Evolutionary conservation across 768 basidiomycete genomes (phyloP), one percentile per base, ranked within the genome.

Genomic region (Mrakia hoshinonis): DNA sequence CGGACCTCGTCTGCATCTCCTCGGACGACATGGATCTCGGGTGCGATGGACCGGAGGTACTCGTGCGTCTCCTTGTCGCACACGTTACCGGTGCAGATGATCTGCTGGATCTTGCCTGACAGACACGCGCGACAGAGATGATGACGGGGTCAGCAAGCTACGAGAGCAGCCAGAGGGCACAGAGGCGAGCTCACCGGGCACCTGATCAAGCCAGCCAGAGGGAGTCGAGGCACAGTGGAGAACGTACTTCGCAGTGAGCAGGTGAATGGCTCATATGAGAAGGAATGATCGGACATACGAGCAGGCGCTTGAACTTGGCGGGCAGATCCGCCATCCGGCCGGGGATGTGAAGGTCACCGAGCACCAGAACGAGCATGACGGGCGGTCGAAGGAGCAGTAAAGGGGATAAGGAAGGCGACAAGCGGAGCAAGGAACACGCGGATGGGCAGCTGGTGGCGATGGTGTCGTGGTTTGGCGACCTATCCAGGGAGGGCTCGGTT

Each of bases 41-140:
- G 87, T 22, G 91, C 88, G n/a, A 99, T 90, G 18, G 91, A 92
- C 74, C 91, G 84, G 29, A 99, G 83, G 82, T 96, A 98, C 75
- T 97, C 96, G 80, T 90, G 93, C 9, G 96, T 98, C 81, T 98
- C 95, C 77, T 89, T 88, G 82, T 99, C 96, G 79, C 92, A 94
- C 29, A 97, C 89, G 78, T 98, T 98, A 60, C 96, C 96, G 0
- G 95, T 98, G 79, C 92, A 96, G 31, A 98, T 83, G 72, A 98
- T 96, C 80, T 98, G 95, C 74, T 94, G 91, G 55, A 99, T 98
- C 80, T 99, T 99, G 26, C 96, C 96, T 24, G 90, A 90, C 0
- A 36, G 9, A n/a, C 36, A 34, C 10, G 11, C 22, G n/a, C 22
- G 26, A 68, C 7, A 4, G 12, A 65, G 36, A 4, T 38, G 39